Percentiles rank a stretch among this genome's conserved stretches.
Conservation (phyloP, 2,329 filamentous ascomycete genomes). For the Diaporthe sp. region DNA sequence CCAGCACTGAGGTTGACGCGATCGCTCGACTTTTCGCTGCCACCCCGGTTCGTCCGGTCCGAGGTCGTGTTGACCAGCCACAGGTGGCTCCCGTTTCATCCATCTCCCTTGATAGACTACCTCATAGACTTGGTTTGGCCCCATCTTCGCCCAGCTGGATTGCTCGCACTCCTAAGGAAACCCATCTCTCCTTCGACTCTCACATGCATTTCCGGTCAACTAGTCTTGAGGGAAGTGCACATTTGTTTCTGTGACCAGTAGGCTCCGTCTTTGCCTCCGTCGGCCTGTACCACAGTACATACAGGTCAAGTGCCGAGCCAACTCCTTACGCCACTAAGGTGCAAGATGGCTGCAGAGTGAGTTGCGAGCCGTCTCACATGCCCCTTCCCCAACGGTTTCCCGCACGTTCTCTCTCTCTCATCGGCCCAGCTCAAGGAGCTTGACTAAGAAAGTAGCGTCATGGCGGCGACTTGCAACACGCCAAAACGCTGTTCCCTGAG, state of each 20-base stretch:
- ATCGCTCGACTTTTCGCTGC: conserved; percentile 23
- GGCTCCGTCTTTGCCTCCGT: neutral
- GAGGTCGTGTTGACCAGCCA: conserved; percentile 20
- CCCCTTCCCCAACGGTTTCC: neutral
- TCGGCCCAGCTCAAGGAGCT: conserved; percentile 23
- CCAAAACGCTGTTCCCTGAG: conserved; percentile 6
- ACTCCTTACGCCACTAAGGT: neutral
- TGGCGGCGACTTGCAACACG: conserved; percentile 14
- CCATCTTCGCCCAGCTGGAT: neutral
- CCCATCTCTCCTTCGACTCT: neutral
- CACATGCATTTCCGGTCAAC: neutral
- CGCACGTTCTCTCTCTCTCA: conserved; percentile 7
- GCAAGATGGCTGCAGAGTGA: conserved; percentile 33
- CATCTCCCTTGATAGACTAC: conserved; percentile 19
- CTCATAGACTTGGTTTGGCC: conserved; percentile 9
- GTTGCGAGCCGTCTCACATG: conserved; percentile 25
- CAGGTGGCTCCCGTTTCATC: conserved; percentile 17
- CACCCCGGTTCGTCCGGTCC: conserved; percentile 8
- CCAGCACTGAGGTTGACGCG: neutral
- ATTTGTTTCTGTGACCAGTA: neutral
- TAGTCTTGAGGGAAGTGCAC: neutral
- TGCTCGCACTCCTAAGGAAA: neutral
- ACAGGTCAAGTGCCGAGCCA: conserved; percentile 6
- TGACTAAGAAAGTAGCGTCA: conserved; percentile 24
- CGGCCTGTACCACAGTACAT: neutral